Base-by-base conservation (phyloP, 345 rosid genomes). In the Syzygium jambos region DNA sequence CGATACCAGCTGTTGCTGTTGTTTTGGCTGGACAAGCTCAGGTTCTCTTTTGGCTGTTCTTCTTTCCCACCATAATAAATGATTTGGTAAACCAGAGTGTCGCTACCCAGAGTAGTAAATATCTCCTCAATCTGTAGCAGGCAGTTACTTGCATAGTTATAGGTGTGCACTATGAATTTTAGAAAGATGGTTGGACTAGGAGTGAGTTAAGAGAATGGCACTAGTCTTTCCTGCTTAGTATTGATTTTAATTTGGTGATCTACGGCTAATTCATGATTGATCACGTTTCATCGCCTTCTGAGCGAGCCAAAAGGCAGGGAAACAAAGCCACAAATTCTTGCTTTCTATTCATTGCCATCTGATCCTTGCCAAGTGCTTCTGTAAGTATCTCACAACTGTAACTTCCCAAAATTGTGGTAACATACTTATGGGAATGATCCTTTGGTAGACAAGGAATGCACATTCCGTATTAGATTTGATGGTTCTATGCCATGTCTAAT, bases 11-110 rank as follows among this genome's bases (percentile, higher is more conserved):
- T 61, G 96, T 95, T 90, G 98, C 97, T 85, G 98, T 98, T n/a
- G 99, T 96, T 90, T 92, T 98, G 87, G 98, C 99, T 91, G 99
- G 95, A 56, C 98, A 95, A 91, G 87, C 89, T 88, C 98, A 95
- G 99, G 99, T 97, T 61, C 85, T 52, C 83, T 84, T 46, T 7
- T 38, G 52, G 52, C 85, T 46, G 84, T 34, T 52, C 25, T 85
- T 83, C 82, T 73, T 23, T 73, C 52, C 34, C 38, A 61, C 78
- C 1, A 73, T 56, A n/a, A 46, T 85, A 41, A 43, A 41, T 22
- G 77, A 38, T 59, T 43, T 16, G 51, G 53, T n/a, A 27, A 52
- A 61, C 55, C 52, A 41, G 13, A 68, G 30, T 41, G 51, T 85
- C 10, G 38, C 65, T 25, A 43, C 19, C 29, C 82, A 1, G 15